A percentile compares a stretch with the other conserved stretches of the same genome.
Evolutionary conservation across 1,284 basidiomycete species (phyloP).

Genomic region (Hypsizygus ulmarius): DNA sequence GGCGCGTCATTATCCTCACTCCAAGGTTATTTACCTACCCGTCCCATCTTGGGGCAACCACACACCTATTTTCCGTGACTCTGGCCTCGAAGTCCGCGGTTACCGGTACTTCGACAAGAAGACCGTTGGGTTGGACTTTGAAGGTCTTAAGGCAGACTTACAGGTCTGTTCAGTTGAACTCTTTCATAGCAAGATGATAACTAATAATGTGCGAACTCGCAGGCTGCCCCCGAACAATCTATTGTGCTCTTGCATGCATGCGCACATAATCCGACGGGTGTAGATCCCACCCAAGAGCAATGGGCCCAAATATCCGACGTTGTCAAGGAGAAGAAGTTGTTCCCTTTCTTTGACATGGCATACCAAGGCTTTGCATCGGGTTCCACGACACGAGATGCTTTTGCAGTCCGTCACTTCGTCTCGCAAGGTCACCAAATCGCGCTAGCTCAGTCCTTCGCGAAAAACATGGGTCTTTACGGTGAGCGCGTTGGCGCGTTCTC

Average conservation of each 20-base stretch:
- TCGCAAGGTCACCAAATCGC: slow-evolving; percentile 84
- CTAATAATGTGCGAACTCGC: slow-evolving; percentile 13
- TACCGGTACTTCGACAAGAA: slow-evolving; percentile 96
- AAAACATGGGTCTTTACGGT: slow-evolving; percentile 99
- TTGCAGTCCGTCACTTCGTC: slow-evolving; percentile 94
- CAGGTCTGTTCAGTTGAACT: slow-evolving; percentile 44
- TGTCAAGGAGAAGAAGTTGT: slow-evolving; percentile 82
- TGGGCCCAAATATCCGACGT: slow-evolving; percentile 92
- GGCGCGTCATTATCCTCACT: slow-evolving; percentile 83
- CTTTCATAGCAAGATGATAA: not conserved
- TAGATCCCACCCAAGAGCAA: slow-evolving; percentile 92
- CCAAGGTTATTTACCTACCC: slow-evolving; percentile 92
- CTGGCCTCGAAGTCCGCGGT: slow-evolving; percentile 88
- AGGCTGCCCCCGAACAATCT: slow-evolving; percentile 76
- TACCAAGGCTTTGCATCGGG: slow-evolving; percentile 97
- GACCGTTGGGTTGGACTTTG: slow-evolving; percentile 93
- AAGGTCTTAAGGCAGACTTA: slow-evolving; percentile 86
- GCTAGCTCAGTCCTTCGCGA: slow-evolving; percentile 93
- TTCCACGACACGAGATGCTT: slow-evolving; percentile 86
- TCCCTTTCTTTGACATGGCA: slow-evolving; percentile 97
- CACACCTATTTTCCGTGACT: slow-evolving; percentile 83
- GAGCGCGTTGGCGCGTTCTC: slow-evolving; percentile 97
- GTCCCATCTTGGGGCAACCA: slow-evolving; percentile 98
- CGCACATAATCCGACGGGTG: slow-evolving; percentile 97
- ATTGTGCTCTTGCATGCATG: slow-evolving; percentile 90